Evolutionary conservation across 805 yeast species (phyloP).

Genomic region (Zygoascus tannicola): DNA sequence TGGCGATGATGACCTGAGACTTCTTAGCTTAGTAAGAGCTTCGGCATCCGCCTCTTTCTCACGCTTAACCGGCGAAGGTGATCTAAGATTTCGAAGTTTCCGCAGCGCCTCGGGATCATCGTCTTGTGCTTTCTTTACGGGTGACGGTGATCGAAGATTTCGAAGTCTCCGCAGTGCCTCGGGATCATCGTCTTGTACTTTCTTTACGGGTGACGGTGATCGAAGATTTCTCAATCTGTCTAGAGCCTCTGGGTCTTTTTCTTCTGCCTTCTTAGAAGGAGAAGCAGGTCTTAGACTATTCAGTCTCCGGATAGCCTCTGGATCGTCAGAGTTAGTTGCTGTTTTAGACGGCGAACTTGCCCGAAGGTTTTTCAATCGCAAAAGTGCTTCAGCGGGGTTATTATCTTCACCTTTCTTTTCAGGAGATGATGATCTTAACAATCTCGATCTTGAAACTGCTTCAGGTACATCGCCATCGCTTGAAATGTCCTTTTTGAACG

Average conservation of each 20-base stretch:
- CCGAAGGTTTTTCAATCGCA: constrained; percentile 12
- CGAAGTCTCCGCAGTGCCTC: constrained; percentile 14
- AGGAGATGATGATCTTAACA: constrained; percentile 14
- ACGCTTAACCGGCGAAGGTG: constrained; percentile 11
- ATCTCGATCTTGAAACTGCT: constrained; percentile 13
- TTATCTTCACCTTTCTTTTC: constrained; percentile 1
- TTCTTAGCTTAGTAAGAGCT: constrained; percentile 13
- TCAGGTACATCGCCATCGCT: too few species aligned
- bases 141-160: constrained; percentile 7
- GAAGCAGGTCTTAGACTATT: constrained; percentile 13
- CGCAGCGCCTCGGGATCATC: constrained; percentile 16
- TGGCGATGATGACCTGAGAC: constrained; percentile 14
- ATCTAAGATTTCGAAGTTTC: constrained; percentile 12
- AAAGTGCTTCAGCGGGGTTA: constrained; percentile 15
- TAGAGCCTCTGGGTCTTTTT: constrained; percentile 13
- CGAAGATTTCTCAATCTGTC: constrained; percentile 10
- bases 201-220: constrained; percentile 4
- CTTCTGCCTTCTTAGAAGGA: constrained; percentile 8
- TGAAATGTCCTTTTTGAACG: too few species aligned
- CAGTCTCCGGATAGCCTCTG: constrained; percentile 16
- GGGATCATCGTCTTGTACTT: background rate
- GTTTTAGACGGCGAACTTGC: constrained; percentile 11
- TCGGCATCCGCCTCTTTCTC: constrained; percentile 17
- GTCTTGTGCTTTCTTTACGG: constrained; percentile 8
- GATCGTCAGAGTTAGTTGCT: constrained; percentile 1